Conservation (phyloP, 176 grass and related monocot species). For the maize (Zea mays) region Zm-B73-REFERENCE-NAM-5.0 NC_050100.1:23698501-23699000, state of each 20-base stretch:
- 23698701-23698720: background rate
- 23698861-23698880: slow-evolving; percentile 25
- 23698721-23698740: background rate
- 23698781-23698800: slow-evolving; percentile 16
- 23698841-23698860: slow-evolving; percentile 5
- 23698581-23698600: no score
- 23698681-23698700: no score
- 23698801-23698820: slow-evolving; percentile 8
- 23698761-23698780: background rate
- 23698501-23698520: no score
- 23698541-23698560: no score
- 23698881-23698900: background rate
- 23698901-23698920: background rate
- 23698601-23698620: no score
- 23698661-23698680: no score
- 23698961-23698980: background rate
- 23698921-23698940: background rate
- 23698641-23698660: no score
- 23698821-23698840: background rate
- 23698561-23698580: no score
- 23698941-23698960: slow-evolving; percentile 1
- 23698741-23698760: background rate
- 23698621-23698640: no score
- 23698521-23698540: no score
- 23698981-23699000: slow-evolving; percentile 22